Base-by-base conservation (phyloP, 2,329 filamentous ascomycete genomes). In the Pseudogymnoascus sp. region DNA sequence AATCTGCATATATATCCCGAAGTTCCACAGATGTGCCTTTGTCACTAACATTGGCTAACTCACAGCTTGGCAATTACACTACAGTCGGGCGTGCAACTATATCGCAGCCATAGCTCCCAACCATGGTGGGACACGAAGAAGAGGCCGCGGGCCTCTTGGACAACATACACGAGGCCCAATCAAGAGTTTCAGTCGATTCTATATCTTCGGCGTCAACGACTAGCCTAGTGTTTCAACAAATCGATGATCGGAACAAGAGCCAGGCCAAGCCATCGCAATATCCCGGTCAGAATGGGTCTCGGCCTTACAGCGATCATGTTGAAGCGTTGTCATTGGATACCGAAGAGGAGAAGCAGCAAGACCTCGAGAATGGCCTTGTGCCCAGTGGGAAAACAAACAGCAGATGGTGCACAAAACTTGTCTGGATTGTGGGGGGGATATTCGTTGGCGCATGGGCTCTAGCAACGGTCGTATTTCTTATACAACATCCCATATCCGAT, bases 161-260 rank as follows among this genome's bases (percentile, higher is more conserved):
- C 8, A 43, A 62, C 18, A 64, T 65, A 28, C 62, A 66, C 43
- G 62, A 66, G 38, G 57, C 59, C 39, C 37, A 30, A 20, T 33
- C 25, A 12, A 64, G 71, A 58, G 53, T 62, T 61, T 73, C 71
- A 2, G 64, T 67, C 53, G 71, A 72, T 25, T 90, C 89, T 3
- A 73, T 83, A 50, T 90, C 88, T n/a, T 88, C 87, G 39, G 86
- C 85, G n/a, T 94, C 90, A 35, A 93, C 90, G 9, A 91, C 88
- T 3, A 93, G 90, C 68, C 79, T 94, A 12, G 84, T 94, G 60
- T 89, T 94, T 71, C 89, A 94, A 66, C 84, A 87, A 64, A 81
- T 93, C 66, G 81, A 83, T 68, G 86, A 89, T 70, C 66, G 67
- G 22, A 66, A 53, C 15, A 70, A 69, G 41, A 43, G 38, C 9